These are phyloP conservation scores for Puccinia polysora DNA, from an alignment of 1,284 basidiomycete species.

Conservation along the genomic window DNA sequence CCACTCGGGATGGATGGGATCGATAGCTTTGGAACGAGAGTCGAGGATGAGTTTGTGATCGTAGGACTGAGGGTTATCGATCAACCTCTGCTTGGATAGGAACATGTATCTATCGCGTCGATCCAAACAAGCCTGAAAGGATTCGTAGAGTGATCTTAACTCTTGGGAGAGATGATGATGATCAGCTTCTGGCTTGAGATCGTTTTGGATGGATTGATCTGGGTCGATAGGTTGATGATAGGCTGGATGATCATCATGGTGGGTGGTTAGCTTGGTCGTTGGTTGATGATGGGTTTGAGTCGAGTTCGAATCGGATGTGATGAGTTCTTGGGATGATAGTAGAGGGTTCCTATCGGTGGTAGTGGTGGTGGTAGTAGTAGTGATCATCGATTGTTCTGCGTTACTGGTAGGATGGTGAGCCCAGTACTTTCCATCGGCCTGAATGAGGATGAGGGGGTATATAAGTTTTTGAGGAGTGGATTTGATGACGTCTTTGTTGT, in stretches of 20 bases:
- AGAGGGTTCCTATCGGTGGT: too few species aligned
- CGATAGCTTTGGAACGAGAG: slow-evolving; percentile 58
- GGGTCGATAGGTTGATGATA: too few species aligned
- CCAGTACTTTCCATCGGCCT: slow-evolving; percentile 41
- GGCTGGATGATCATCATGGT: too few species aligned
- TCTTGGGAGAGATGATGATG: too few species aligned
- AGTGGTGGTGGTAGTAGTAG: slow-evolving; percentile 9
- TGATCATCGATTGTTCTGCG: not conserved
- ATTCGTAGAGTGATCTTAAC: slow-evolving; percentile 52
- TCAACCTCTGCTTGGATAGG: slow-evolving; percentile 69
- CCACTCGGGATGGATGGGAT: slow-evolving; percentile 60
- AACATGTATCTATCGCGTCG: slow-evolving; percentile 87
- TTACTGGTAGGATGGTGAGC: slow-evolving; percentile 27
- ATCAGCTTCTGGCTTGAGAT: too few species aligned
- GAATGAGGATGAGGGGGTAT: too few species aligned
- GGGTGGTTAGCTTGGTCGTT: not conserved
- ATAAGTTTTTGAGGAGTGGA: not conserved
- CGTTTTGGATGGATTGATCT: too few species aligned
- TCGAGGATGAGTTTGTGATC: slow-evolving; percentile 63
- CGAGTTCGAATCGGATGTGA: not conserved
- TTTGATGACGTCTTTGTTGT: not conserved
- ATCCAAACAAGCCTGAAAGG: slow-evolving; percentile 72
- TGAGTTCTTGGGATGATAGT: not conserved
- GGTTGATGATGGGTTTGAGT: not conserved
- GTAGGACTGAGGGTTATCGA: slow-evolving; percentile 84